These are phyloP conservation scores for Cochlearia excelsa DNA, from an alignment of 345 rosid species.

Conservation along the genomic window DNA sequence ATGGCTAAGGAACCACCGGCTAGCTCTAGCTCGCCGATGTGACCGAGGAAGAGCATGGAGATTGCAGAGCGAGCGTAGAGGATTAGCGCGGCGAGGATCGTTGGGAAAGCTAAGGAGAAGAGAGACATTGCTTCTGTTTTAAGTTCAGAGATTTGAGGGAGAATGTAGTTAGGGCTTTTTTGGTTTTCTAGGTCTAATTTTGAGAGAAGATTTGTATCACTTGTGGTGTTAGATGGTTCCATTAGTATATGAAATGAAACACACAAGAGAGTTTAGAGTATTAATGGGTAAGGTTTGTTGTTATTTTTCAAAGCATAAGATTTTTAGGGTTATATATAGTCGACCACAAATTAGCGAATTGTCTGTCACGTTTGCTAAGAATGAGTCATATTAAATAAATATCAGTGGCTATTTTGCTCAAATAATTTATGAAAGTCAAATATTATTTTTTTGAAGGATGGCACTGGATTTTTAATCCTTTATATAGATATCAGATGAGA, in stretches of 20 bases:
- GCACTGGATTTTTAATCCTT: no score
- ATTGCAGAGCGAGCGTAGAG: constrained; percentile 79
- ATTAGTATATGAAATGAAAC: constrained; percentile 5
- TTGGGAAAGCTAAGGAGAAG: constrained; percentile 74
- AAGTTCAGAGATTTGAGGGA: constrained; percentile 41
- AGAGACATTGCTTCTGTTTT: constrained; percentile 58
- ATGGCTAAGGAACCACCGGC: constrained; percentile 94
- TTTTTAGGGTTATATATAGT: not conserved
- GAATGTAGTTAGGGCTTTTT: not conserved
- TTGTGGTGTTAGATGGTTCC: constrained; percentile 19
- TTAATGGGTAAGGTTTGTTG: not conserved
- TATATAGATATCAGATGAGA: no score
- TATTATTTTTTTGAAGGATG: no score
- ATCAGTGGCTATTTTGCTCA: no score
- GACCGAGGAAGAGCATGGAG: constrained; percentile 95
- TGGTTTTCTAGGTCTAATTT: constrained; percentile 30
- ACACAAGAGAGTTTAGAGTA: constrained; percentile 19
- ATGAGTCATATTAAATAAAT: no score
- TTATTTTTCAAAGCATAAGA: not conserved
- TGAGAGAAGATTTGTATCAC: constrained; percentile 19
- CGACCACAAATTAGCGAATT: no score
- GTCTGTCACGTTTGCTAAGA: no score
- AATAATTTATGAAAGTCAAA: no score
- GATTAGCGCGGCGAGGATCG: constrained; percentile 76
- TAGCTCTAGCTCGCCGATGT: constrained; percentile 70